Evolutionary conservation across 768 basidiomycete genomes (phyloP).

Genomic region (Exidia glandulosa): DNA sequence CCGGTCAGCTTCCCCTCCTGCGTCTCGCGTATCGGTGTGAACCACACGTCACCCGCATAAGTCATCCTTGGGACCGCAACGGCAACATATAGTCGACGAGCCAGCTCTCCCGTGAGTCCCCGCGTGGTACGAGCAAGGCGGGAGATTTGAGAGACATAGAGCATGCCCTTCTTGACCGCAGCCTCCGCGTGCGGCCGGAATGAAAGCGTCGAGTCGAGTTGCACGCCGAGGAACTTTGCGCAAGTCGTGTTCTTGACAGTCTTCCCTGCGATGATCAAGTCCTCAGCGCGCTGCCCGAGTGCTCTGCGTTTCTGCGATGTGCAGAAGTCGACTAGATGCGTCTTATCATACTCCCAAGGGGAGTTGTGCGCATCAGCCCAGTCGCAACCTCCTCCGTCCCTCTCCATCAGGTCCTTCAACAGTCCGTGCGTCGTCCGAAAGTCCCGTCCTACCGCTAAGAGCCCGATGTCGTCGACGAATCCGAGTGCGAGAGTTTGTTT

Average conservation of each 20-base stretch:
- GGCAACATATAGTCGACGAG: too few species aligned
- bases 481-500: slow-evolving; percentile 4
- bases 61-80: too few species aligned
- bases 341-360: slow-evolving; percentile 21
- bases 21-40: not conserved
- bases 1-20: not conserved
- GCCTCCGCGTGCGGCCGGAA: slow-evolving; percentile 8
- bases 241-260: not conserved
- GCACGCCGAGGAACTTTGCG: slow-evolving; percentile 7
- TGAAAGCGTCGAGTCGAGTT: slow-evolving; percentile 5
- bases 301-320: not conserved
- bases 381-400: slow-evolving; percentile 11
- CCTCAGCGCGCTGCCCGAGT: slow-evolving; percentile 6
- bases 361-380: slow-evolving; percentile 22
- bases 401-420: slow-evolving; percentile 18
- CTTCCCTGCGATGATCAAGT: slow-evolving; percentile 21
- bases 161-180: not conserved
- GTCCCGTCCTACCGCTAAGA: slow-evolving; percentile 14
- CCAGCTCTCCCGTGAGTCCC: too few species aligned
- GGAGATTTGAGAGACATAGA: too few species aligned
- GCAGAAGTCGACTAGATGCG: slow-evolving; percentile 18
- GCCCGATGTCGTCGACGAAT: slow-evolving; percentile 9
- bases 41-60: not conserved
- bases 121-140: too few species aligned
- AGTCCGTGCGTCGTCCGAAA: slow-evolving; percentile 13